phyloP scores from a whole-genome alignment of 169 alveolate genomes.

The Besnoitia besnoiti region DNA sequence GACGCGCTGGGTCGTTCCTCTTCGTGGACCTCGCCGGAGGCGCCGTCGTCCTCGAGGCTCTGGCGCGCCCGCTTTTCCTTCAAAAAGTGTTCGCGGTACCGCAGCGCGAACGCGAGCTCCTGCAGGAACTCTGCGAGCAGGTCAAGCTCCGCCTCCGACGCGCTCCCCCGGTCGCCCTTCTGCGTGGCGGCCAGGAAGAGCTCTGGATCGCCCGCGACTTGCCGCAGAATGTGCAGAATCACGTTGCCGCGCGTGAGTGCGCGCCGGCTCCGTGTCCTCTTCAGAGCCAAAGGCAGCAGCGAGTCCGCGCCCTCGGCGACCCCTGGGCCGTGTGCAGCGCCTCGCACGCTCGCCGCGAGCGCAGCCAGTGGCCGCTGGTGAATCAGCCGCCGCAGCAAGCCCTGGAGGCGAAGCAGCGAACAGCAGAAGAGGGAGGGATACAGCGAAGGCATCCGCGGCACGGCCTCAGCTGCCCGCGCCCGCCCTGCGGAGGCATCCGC shows the following conservation, averaged over 20 bases:
- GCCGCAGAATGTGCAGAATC: neutral
- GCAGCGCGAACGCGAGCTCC: neutral
- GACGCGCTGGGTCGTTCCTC: neutral
- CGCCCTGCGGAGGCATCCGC: too few species aligned
- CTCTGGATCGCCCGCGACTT: neutral
- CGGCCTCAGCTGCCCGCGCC: too few species aligned
- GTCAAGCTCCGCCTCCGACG: neutral
- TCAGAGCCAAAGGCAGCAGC: neutral
- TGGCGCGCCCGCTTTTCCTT: neutral
- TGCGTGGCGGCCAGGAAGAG: neutral
- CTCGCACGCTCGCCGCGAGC: neutral
- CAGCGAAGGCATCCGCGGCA: neutral
- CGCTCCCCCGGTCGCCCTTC: neutral
- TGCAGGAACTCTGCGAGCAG: neutral
- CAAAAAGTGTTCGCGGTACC: neutral
- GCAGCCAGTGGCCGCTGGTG: neutral
- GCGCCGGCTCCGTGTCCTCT: neutral
- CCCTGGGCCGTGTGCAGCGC: neutral
- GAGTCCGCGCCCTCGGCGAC: neutral
- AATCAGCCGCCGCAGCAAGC: constrained; percentile 67
- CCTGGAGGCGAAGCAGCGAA: constrained; percentile 25
- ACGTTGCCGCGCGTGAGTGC: neutral
- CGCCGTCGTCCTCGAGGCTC: neutral
- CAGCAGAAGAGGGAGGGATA: constrained; percentile 30
- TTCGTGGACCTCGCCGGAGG: neutral